These are phyloP conservation scores for Vanrija humicola DNA, from an alignment of 1,284 basidiomycete genomes.

Conservation along the genomic window DNA sequence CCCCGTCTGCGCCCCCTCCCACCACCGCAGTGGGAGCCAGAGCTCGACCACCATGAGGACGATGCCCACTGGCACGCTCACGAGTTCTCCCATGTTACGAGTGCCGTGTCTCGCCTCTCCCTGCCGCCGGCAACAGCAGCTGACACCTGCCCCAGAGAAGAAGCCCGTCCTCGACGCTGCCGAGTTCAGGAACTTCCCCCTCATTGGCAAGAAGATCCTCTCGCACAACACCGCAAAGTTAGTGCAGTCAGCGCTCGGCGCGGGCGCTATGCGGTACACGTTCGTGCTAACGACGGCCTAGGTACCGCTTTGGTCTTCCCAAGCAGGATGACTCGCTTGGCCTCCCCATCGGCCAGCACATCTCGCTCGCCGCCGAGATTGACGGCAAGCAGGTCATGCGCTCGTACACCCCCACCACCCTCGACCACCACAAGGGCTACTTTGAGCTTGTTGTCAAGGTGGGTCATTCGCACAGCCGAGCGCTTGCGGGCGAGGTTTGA, in stretches of 20 bases:
- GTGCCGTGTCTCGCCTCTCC: too few species aligned
- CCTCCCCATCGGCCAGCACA: conserved; percentile 94
- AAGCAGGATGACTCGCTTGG: conserved; percentile 71
- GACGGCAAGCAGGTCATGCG: conserved; percentile 84
- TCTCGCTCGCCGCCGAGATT: conserved; percentile 84
- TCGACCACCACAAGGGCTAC: conserved; percentile 84
- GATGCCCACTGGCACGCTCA: too few species aligned
- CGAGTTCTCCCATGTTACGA: too few species aligned
- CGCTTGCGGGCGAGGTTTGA: background rate
- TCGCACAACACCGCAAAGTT: conserved; percentile 95
- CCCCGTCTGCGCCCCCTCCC: too few species aligned
- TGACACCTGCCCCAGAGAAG: too few species aligned
- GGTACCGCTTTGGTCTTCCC: conserved; percentile 87
- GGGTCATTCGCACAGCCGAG: conserved; percentile 10
- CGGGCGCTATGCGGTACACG: background rate
- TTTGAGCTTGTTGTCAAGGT: conserved; percentile 98
- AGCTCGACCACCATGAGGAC: too few species aligned
- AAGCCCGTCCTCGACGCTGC: conserved; percentile 37
- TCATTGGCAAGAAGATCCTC: conserved; percentile 74
- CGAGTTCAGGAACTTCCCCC: conserved; percentile 74
- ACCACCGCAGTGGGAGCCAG: too few species aligned
- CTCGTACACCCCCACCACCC: conserved; percentile 91
- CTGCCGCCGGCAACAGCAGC: too few species aligned
- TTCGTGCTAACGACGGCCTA: conserved; percentile 38
- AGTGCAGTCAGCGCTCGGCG: conserved; percentile 32